Conservation (phyloP, 257 asterid species). For the Salvia splendens region DNA sequence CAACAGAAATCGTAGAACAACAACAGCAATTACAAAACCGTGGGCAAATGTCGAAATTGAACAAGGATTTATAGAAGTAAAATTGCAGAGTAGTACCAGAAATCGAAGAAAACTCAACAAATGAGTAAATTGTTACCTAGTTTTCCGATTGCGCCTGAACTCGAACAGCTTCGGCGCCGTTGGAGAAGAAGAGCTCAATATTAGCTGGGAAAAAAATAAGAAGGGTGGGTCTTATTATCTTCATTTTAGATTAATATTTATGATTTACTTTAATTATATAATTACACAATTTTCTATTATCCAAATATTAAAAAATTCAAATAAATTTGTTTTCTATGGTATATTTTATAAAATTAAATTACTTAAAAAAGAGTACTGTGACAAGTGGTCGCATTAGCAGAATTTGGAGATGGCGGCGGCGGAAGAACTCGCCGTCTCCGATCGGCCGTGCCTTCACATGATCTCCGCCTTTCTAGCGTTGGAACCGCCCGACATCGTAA, state of each 20-base stretch:
- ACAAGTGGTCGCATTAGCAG: neutral
- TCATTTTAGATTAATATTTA: too few relatives aligned
- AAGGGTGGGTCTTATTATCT: neutral
- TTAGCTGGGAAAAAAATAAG: neutral
- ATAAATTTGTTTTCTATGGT: too few relatives aligned
- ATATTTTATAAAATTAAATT: too few relatives aligned
- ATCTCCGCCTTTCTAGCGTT: conserved; percentile 68
- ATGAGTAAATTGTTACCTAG: neutral
- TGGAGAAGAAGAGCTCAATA: neutral
- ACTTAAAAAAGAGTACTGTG: too few relatives aligned
- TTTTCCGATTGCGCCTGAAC: neutral
- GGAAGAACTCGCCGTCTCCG: conserved; percentile 37
- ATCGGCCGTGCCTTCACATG: conserved; percentile 45
- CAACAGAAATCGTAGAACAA: neutral
- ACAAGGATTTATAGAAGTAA: neutral
- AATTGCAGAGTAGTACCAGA: neutral
- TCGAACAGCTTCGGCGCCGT: neutral
- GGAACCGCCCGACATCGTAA: conserved; percentile 68
- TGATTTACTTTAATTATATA: too few relatives aligned
- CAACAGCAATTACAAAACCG: too few relatives aligned
- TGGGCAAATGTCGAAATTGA: neutral
- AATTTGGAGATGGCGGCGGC: conserved; percentile 42
- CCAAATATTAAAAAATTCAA: too few relatives aligned
- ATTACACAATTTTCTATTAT: too few relatives aligned
- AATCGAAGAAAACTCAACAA: neutral